phyloP scores from a whole-genome alignment of 169 alveolate species.

The Cyclospora cayetanensis region DNA sequence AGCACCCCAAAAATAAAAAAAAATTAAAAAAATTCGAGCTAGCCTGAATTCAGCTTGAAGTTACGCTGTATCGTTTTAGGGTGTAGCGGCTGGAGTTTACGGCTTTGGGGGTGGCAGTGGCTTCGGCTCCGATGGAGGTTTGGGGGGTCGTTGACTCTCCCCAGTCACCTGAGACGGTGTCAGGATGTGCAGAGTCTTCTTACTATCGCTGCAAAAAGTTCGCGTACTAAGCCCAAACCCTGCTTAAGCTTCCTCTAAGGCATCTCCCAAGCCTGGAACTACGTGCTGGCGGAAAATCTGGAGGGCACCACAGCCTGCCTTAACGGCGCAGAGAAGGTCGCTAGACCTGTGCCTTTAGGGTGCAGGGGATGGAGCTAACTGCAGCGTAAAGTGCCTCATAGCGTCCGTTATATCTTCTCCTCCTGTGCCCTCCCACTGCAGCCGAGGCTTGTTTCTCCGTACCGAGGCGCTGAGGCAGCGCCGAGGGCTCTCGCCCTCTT shows the following conservation, averaged over 20 bases:
- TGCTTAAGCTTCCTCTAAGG: no score
- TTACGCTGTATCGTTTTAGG: no score
- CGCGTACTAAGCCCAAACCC: slow-evolving; percentile 24
- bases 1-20: no score
- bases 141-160: background rate
- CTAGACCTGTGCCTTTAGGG: no score
- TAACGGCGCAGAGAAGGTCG: no score
- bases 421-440: background rate
- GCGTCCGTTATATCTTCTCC: background rate
- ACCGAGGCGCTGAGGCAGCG: background rate
- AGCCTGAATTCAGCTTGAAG: no score
- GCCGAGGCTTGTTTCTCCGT: background rate
- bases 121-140: background rate
- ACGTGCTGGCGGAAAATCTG: no score
- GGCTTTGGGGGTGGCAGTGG: background rate
- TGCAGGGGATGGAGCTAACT: background rate
- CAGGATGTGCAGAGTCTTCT: background rate
- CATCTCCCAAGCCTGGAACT: no score
- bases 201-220: background rate
- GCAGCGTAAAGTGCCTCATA: background rate
- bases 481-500: no score
- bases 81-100: background rate
- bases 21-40: no score
- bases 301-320: no score
- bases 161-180: background rate